Percentiles rank a stretch among this genome's conserved stretches.
phyloP scores from a whole-genome alignment of 1,284 basidiomycete species.

The Spongispora temasekensis region DNA sequence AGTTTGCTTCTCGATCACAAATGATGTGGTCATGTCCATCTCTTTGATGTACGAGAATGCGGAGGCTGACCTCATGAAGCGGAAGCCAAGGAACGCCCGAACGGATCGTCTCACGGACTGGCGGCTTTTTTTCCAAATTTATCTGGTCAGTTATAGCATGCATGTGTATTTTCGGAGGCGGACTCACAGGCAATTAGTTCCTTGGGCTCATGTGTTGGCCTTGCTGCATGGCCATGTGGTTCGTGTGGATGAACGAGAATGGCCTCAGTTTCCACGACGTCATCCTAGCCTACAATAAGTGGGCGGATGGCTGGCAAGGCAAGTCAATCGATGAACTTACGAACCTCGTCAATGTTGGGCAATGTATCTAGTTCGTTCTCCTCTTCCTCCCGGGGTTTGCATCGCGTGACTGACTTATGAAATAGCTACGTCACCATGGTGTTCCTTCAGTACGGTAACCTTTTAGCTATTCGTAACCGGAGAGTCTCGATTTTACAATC shows the following conservation, averaged over 20 bases:
- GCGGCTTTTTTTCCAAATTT: constrained; percentile 37
- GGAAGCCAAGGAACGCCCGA: constrained; percentile 64
- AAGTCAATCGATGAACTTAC: constrained; percentile 30
- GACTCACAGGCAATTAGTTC: constrained; percentile 33
- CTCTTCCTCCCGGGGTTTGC: constrained; percentile 15
- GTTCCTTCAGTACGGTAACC: constrained; percentile 37
- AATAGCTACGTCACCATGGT: constrained; percentile 47
- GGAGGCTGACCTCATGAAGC: constrained; percentile 51
- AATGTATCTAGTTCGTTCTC: constrained; percentile 45
- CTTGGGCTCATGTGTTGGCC: constrained; percentile 50
- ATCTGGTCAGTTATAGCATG: constrained; percentile 21
- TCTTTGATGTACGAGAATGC: constrained; percentile 41
- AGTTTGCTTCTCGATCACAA: constrained; percentile 44
- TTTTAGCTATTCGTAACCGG: constrained; percentile 39
- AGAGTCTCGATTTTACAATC: constrained; percentile 38
- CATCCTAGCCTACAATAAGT: constrained; percentile 42
- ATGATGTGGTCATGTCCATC: constrained; percentile 42
- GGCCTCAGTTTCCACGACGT: constrained; percentile 41
- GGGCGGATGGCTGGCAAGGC: constrained; percentile 37
- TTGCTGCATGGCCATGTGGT: constrained; percentile 45
- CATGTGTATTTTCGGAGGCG: too few species aligned
- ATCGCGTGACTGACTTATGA: constrained; percentile 23
- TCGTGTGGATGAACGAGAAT: constrained; percentile 39
- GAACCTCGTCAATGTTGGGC: constrained; percentile 37
- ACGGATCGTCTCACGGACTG: constrained; percentile 50